Conservation (phyloP, 176 grass and related monocot species). For the Ensete ventricosum region DNA sequence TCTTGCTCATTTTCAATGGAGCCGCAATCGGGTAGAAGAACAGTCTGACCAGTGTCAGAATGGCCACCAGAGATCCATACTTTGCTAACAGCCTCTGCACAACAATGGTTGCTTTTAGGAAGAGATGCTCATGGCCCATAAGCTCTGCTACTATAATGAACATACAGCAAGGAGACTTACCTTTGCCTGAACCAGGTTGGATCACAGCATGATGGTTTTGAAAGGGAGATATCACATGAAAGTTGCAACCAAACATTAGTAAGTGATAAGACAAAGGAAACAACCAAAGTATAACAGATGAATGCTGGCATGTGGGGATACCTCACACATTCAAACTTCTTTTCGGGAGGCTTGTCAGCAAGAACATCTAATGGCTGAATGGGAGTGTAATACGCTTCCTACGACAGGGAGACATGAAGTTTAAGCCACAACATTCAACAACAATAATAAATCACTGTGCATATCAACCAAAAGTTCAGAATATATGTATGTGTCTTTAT, state of each 20-base stretch:
- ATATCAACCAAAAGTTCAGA: no score
- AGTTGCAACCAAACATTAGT: slow-evolving; percentile 24
- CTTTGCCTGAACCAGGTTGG: slow-evolving; percentile 54
- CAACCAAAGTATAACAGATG: neutral
- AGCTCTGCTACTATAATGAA: neutral
- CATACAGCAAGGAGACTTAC: slow-evolving; percentile 27
- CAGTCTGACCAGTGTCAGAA: slow-evolving; percentile 47
- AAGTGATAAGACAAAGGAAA: neutral
- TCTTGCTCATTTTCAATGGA: slow-evolving; percentile 71
- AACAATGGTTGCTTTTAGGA: neutral
- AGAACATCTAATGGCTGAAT: slow-evolving; percentile 74
- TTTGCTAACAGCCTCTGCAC: slow-evolving; percentile 68
- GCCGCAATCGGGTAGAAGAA: slow-evolving; percentile 76
- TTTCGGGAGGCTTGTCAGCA: slow-evolving; percentile 61
- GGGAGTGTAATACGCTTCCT: slow-evolving; percentile 89
- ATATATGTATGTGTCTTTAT: no score
- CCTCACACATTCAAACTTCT: slow-evolving; percentile 97
- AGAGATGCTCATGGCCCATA: neutral
- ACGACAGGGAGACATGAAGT: slow-evolving; percentile 8
- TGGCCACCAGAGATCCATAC: slow-evolving; percentile 62
- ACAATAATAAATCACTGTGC: neutral
- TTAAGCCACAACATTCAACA: neutral
- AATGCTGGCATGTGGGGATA: neutral
- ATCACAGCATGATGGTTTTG: neutral
- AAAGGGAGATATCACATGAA: neutral